Evolutionary conservation across 345 rosid species (phyloP).

Genomic region (Dipteronia sinensis): DNA sequence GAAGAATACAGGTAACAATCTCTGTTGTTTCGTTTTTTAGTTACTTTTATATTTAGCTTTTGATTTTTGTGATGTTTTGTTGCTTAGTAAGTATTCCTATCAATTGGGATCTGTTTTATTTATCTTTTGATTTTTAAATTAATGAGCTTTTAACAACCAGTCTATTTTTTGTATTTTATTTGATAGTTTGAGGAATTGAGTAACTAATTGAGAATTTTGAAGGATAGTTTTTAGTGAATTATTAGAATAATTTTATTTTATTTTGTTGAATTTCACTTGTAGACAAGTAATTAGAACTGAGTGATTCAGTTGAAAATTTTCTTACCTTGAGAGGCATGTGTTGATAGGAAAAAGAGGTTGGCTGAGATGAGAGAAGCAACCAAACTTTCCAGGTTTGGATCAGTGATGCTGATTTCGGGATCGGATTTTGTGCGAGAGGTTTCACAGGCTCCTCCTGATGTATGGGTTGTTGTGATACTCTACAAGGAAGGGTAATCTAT

Average conservation of each 20-base stretch:
- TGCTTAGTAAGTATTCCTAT: neutral
- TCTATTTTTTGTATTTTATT: neutral
- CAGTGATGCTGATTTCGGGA: constrained; percentile 84
- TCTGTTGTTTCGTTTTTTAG: neutral
- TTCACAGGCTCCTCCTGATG: constrained; percentile 88
- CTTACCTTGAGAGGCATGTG: constrained; percentile 7
- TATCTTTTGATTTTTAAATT: neutral
- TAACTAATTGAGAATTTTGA: neutral
- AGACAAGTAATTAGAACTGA: neutral
- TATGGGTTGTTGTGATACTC: constrained; percentile 92
- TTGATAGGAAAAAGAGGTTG: constrained; percentile 84
- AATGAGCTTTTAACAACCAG: neutral
- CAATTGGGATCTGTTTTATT: neutral
- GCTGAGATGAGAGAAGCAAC: constrained; percentile 79
- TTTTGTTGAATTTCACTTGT: neutral
- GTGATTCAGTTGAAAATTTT: neutral
- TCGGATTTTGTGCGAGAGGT: constrained; percentile 92
- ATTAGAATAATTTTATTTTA: neutral
- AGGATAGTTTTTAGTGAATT: neutral
- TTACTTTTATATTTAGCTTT: neutral
- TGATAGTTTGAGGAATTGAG: neutral
- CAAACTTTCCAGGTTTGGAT: constrained; percentile 67
- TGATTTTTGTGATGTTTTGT: neutral
- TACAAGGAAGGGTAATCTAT: constrained; percentile 85
- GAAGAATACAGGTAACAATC: constrained; percentile 71